Percentiles rank a stretch among this genome's conserved stretches.
These are phyloP conservation scores for Aspergillus sclerotioniger DNA, from an alignment of 495 filamentous ascomycete species.

Conservation along the genomic window DNA sequence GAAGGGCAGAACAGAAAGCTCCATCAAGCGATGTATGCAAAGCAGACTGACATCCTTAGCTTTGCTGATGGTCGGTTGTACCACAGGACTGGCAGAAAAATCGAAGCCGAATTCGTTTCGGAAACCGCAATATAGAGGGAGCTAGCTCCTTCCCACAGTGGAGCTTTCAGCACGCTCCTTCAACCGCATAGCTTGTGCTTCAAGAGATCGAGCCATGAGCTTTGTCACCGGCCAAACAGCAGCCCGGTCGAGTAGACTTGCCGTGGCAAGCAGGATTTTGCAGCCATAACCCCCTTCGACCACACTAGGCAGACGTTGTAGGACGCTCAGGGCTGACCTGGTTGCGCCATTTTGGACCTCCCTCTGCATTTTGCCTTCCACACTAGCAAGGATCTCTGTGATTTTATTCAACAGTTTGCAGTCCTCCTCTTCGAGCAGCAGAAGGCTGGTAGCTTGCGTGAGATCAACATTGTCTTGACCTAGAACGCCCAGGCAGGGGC, in stretches of 20 bases:
- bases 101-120: background rate
- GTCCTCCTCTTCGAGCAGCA: slow-evolving; percentile 92
- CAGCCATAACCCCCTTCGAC: slow-evolving; percentile 73
- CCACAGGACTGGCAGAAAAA: background rate
- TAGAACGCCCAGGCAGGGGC: slow-evolving; percentile 80
- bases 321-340: slow-evolving; percentile 49
- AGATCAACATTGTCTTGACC: slow-evolving; percentile 79
- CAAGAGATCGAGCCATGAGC: slow-evolving; percentile 82
- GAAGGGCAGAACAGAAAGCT: too few species aligned
- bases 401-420: slow-evolving; percentile 84
- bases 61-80: background rate
- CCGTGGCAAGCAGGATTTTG: slow-evolving; percentile 83
- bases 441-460: slow-evolving; percentile 72
- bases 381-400: slow-evolving; percentile 71
- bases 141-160: slow-evolving; percentile 44
- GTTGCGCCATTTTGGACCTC: slow-evolving; percentile 46
- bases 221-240: slow-evolving; percentile 93
- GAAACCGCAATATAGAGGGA: slow-evolving; percentile 8
- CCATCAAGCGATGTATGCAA: too few species aligned
- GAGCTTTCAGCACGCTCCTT: slow-evolving; percentile 67
- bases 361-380: slow-evolving; percentile 75
- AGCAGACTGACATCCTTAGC: too few species aligned
- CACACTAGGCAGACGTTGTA: slow-evolving; percentile 55
- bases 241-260: slow-evolving; percentile 84
- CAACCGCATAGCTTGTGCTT: slow-evolving; percentile 82